Evolutionary conservation across 371 early-diverging fungal genomes (phyloP), one percentile per base, ranked within the genome.

Genomic region (Mucor indicus): DNA sequence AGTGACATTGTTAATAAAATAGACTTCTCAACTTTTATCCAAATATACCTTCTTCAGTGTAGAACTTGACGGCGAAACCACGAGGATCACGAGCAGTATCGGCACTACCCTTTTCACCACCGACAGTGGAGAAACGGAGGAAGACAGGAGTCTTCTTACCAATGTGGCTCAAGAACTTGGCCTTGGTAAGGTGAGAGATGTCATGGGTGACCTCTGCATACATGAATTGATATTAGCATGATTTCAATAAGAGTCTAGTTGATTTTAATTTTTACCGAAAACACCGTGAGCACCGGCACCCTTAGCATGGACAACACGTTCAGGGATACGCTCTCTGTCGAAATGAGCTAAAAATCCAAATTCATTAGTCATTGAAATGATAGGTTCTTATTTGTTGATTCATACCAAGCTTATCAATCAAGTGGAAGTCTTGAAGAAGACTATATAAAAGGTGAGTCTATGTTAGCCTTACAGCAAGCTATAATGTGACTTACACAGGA

Each of bases 131-230:
- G 73, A 91, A 89, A 40, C 91, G 84, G 16, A 77, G 61, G 55
- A 90, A 91, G n/a, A 84, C 57, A 0, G 90, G 90, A 11, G 90
- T 91, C 59, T 78, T 80, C 65, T 81, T 89, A 59, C 91, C 91
- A 29, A 84, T 67, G 20, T 69, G 62, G 63, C 66, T 69, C 59
- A 91, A 70, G 71, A 91, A 87, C 63, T 87, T 83, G 57, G 91
- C 90, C 60, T 80, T 78, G 36, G 88, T 80, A 22, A 84, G 60
- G 37, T 86, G 62, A 36, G 83, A 69, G 44, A 91, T 68, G 60
- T 89, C 89, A 55, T 84, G 73, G 33, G 89, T 87, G 20, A 87
- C 86, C 77, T 86, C 88, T 72, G 40, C 15, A 19, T 22, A 7
- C 23, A 23, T 17, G 48, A 54, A 40, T n/a, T n/a, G n/a, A n/a